Evolutionary conservation across 352 stramenopile genomes (phyloP).

Genomic region (Phytophthora sojae): DNA sequence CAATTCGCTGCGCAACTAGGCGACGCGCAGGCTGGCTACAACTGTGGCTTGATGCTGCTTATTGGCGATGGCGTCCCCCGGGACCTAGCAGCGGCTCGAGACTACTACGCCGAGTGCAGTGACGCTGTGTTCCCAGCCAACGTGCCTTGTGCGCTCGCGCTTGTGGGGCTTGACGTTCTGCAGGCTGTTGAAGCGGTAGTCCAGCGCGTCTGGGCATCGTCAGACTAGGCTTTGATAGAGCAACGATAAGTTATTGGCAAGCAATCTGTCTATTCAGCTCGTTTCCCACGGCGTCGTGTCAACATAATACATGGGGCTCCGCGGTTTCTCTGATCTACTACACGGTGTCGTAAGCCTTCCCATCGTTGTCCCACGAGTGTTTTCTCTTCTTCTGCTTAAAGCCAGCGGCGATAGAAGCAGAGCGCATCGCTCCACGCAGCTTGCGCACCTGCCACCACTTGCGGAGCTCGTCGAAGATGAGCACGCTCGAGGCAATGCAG

Average conservation of each 20-base stretch:
- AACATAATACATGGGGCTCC: conserved; percentile 29
- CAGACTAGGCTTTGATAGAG: conserved; percentile 14
- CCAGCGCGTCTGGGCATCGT: conserved; percentile 18
- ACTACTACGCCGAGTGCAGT: conserved; percentile 62
- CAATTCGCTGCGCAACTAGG: conserved; percentile 57
- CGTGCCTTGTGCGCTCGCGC: conserved; percentile 60
- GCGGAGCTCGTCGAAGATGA: conserved; percentile 94
- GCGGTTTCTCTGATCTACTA: conserved; percentile 43
- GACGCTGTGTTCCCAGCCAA: conserved; percentile 66
- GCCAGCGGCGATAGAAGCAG: conserved; percentile 46
- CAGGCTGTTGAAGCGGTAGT: conserved; percentile 14
- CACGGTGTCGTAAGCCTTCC: conserved; percentile 74
- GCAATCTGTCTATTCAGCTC: conserved; percentile 40
- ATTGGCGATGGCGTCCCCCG: conserved; percentile 53
- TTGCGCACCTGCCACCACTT: conserved; percentile 86
- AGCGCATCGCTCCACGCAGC: conserved; percentile 36
- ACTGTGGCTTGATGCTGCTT: conserved; percentile 65
- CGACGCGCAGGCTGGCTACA: conserved; percentile 71
- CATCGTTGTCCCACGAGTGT: conserved; percentile 69
- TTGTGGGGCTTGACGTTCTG: conserved; percentile 43
- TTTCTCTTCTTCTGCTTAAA: conserved; percentile 64
- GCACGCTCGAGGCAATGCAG: conserved; percentile 92
- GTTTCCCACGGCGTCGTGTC: conserved; percentile 14
- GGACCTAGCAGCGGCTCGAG: conserved; percentile 51
- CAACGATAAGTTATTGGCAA: conserved; percentile 33